These are phyloP conservation scores for Amorphotheca resinae DNA, from an alignment of 495 filamentous ascomycete genomes.

Conservation along the genomic window DNA sequence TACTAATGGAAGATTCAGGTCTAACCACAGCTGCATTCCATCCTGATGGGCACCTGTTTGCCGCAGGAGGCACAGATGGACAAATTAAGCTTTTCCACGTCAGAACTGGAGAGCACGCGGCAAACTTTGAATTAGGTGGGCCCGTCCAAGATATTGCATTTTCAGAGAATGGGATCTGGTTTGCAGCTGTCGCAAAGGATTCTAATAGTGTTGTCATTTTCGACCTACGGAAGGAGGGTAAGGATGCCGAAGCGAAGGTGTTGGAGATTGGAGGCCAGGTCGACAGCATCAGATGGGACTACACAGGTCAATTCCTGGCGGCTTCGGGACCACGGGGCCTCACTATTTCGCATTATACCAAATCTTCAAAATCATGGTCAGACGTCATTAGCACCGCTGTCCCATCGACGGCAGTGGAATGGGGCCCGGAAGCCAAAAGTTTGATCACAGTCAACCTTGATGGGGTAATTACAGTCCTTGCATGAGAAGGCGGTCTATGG, in stretches of 20 bases:
- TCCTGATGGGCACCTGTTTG: constrained; percentile 90
- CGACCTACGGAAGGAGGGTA: constrained; percentile 78
- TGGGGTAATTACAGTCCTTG: constrained; percentile 43
- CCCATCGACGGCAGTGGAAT: constrained; percentile 57
- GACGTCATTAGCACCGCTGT: constrained; percentile 70
- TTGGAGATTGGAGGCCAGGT: constrained; percentile 71
- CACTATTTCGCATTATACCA: constrained; percentile 77
- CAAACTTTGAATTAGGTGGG: constrained; percentile 52
- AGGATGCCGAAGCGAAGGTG: constrained; percentile 59
- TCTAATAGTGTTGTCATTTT: constrained; percentile 71
- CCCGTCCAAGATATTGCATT: constrained; percentile 67
- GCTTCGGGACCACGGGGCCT: constrained; percentile 69
- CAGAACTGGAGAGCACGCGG: constrained; percentile 56
- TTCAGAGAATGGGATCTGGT: constrained; percentile 96
- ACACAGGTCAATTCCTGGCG: constrained; percentile 86
- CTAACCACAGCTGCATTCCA: constrained; percentile 77
- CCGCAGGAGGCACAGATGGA: constrained; percentile 60
- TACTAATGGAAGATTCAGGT: constrained; percentile 40
- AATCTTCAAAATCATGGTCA: constrained; percentile 74
- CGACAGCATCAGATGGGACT: constrained; percentile 72
- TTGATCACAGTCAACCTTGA: constrained; percentile 61
- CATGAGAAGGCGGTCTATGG: constrained; percentile 14
- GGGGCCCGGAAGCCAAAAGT: constrained; percentile 63
- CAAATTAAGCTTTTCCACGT: constrained; percentile 80
- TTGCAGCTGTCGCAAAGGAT: constrained; percentile 63